Evolutionary conservation across 805 yeast genomes (phyloP), one percentile per base, ranked within the genome.

Genomic region (Ogataea angusta): DNA sequence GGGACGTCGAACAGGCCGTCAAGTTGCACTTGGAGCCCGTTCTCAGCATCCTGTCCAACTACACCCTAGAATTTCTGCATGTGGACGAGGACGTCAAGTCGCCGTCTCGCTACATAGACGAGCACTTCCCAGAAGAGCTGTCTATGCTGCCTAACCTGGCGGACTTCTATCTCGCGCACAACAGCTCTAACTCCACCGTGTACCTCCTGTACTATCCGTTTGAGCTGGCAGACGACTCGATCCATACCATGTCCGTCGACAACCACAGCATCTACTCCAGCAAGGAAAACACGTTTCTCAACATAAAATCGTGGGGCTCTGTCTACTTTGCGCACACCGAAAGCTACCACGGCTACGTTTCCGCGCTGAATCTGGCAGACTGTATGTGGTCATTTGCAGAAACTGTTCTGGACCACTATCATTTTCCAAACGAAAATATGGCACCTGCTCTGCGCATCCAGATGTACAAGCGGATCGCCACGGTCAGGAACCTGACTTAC

Each of bases 381-480:
- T 49, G 54, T 22, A 42, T 52, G 34, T 54, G 59, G 54, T 44
- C 59, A 2, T 56, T 53, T 25, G 42, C 41, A n/a, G 59, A 54
- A 34, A 26, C 43, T 4, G 35, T 57, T 6, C 36, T 56, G 12
- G 50, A 53, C 30, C 18, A 13, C 14, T 19, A 49, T 10, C 40
- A 40, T 3, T 24, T 54, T 7, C 64, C 62, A 2, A 48, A 50
- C 26, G 45, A 37, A 2, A 49, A 49, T 16, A 47, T 60, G 52
- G 44, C 62, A 0, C 57, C 60, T 8, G 27, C 25, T 10, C 16
- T 50, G 15, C 42, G 64, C 24, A 34, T 54, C 9, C 47, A 45
- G 3, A 54, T 54, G 47, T 48, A 40, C 28, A 46, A 49, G 19
- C 42, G 64, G 41, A 40, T 49, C 2, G 23, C 42, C n/a, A 40